phyloP scores from a whole-genome alignment of 441 rosid species.

The Melianthus villosus region DNA sequence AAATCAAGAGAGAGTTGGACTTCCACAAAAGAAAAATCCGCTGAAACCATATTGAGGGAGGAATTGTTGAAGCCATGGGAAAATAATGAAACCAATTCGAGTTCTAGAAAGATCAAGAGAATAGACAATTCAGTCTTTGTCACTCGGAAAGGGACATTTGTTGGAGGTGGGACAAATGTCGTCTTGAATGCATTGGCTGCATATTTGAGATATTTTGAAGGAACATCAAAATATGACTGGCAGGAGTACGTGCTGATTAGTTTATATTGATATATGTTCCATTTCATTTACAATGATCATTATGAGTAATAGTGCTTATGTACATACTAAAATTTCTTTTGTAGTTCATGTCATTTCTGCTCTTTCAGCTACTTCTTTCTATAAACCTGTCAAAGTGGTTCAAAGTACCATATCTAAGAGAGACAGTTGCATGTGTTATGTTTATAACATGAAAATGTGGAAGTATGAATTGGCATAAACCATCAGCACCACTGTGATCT shows the following conservation, averaged over 20 bases:
- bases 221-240: slow-evolving; percentile 69
- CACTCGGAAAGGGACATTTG: slow-evolving; percentile 29
- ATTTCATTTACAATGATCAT: neutral
- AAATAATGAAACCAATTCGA: slow-evolving; percentile 10
- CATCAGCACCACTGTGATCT: too few relatives aligned
- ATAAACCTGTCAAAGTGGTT: too few relatives aligned
- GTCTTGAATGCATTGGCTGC: slow-evolving; percentile 57
- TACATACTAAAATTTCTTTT: neutral
- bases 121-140: slow-evolving; percentile 44
- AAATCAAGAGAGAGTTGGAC: slow-evolving; percentile 32
- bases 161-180: slow-evolving; percentile 59
- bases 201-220: slow-evolving; percentile 73
- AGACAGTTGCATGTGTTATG: too few relatives aligned
- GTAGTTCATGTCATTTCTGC: too few relatives aligned
- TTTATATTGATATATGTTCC: slow-evolving; percentile 5
- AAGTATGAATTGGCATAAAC: too few relatives aligned
- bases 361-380: too few relatives aligned
- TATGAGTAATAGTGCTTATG: neutral
- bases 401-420: too few relatives aligned
- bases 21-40: slow-evolving; percentile 29
- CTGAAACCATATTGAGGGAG: slow-evolving; percentile 31
- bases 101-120: slow-evolving; percentile 24
- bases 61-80: slow-evolving; percentile 16
- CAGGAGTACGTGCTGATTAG: slow-evolving; percentile 53
- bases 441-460: too few relatives aligned